Base-by-base conservation (phyloP, 257 asterid species). In the Schizonepeta tenuifolia region DNA sequence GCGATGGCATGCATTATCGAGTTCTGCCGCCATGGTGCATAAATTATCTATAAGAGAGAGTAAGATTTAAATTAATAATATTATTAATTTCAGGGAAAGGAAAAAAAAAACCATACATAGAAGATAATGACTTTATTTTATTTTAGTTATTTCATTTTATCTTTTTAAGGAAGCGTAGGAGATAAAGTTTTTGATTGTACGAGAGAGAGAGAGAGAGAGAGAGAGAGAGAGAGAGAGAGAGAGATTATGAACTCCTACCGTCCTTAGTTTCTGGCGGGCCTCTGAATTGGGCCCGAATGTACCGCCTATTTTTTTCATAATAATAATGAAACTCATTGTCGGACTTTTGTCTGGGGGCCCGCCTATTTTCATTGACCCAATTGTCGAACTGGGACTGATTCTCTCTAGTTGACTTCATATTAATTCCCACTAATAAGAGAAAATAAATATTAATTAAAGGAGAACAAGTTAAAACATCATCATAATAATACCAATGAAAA, bases 271-370 rank as follows among this genome's bases (percentile, higher is more conserved):
- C 36, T 67, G 17, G 49, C 65, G 70, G 76, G 85, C 73, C 82
- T 15, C 82, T 15, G 9, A 69, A 44, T 69, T 72, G 85, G 83
- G 82, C 73, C 69, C 11, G 18, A 47, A 8, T 57, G 57, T 18
- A 38, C 13, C n/a, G n/a, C n/a, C n/a, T n/a, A n/a, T n/a, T n/a
- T n/a, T n/a, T n/a, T n/a, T n/a, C n/a, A n/a, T n/a, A n/a, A n/a
- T n/a, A n/a, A n/a, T n/a, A n/a, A n/a, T n/a, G n/a, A n/a, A n/a
- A n/a, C n/a, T 61, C 71, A 58, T 69, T 84, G 92, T 86, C 89
- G 83, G 80, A 40, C 70, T 74, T 22, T 44, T 84, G 89, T 80
- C 86, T 69, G 79, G 75, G 83, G 87, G 76, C 83, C 87, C 74
- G 72, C 70, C 22, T 7, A n/a, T 26, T 35, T 51, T 67, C 50